Evolutionary conservation across 2,329 filamentous ascomycete genomes (phyloP).

Genomic region (Colletotrichum sp.): DNA sequence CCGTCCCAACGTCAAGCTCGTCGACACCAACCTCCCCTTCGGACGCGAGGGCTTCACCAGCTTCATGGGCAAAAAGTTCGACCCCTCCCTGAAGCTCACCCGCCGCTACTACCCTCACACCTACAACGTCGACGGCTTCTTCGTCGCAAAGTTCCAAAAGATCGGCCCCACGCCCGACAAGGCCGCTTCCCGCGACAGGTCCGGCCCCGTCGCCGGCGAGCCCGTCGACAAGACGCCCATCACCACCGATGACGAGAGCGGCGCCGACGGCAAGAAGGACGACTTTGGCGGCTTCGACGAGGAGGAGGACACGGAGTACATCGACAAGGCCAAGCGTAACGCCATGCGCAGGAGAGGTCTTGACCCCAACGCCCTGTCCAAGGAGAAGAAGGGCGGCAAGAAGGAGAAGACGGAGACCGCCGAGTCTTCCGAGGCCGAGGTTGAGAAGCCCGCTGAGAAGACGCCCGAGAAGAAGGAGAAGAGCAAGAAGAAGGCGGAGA

Average conservation of each 20-base stretch:
- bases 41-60: conserved; percentile 91
- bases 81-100: conserved; percentile 81
- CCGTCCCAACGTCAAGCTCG: conserved; percentile 90
- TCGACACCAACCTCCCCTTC: conserved; percentile 88
- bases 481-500: not conserved
- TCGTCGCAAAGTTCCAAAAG: conserved; percentile 97
- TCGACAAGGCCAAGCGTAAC: conserved; percentile 75
- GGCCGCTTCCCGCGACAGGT: conserved; percentile 24
- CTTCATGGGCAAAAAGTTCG: conserved; percentile 91
- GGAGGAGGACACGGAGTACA: conserved; percentile 73
- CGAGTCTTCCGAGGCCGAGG: conserved; percentile 13
- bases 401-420: conserved; percentile 23
- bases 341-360: conserved; percentile 76
- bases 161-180: conserved; percentile 74
- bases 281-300: conserved; percentile 78
- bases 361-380: conserved; percentile 65
- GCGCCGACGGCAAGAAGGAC: conserved; percentile 37
- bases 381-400: conserved; percentile 29
- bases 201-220: conserved; percentile 40
- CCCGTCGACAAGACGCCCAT: conserved; percentile 75
- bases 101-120: conserved; percentile 88
- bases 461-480: conserved; percentile 15
- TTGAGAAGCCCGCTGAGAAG: conserved; percentile 12
- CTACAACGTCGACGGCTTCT: conserved; percentile 98
- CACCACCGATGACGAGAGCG: conserved; percentile 47